Percentiles rank a stretch among this genome's conserved stretches.
Evolutionary conservation across 495 filamentous ascomycete species (phyloP).

Genomic region (Talaromyces nanjingensis): DNA sequence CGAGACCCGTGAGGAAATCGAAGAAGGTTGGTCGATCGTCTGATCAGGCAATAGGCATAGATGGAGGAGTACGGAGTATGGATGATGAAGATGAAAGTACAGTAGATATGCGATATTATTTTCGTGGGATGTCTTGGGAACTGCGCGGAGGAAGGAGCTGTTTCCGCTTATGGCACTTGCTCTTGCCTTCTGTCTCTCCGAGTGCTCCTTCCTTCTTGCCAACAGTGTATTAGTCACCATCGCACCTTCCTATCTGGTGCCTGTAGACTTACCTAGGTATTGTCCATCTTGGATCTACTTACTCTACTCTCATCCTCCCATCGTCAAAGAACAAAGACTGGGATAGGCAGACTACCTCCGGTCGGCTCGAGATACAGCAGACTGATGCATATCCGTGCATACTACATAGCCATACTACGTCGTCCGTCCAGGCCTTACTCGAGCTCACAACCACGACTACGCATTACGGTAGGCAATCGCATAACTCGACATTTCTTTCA

Average conservation of each 20-base stretch:
- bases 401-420: neutral
- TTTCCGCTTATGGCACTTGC: neutral
- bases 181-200: neutral
- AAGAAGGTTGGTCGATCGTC: slow-evolving; percentile 1
- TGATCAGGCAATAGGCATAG: no score
- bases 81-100: neutral
- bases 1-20: neutral
- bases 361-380: neutral
- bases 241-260: neutral
- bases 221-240: neutral
- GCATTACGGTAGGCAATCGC: neutral
- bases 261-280: neutral
- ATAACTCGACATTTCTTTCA: neutral
- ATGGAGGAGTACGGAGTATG: no score
- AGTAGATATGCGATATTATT: no score
- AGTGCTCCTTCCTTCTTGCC: neutral
- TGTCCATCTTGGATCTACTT: neutral
- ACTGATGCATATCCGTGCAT: neutral
- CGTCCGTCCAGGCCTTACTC: neutral
- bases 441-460: neutral
- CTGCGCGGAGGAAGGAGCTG: neutral
- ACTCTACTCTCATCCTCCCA: neutral
- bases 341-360: neutral
- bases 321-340: neutral
- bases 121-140: neutral